These are phyloP conservation scores for Ophiostoma angusticollis DNA, from an alignment of 2,329 filamentous ascomycete genomes.

Conservation along the genomic window DNA sequence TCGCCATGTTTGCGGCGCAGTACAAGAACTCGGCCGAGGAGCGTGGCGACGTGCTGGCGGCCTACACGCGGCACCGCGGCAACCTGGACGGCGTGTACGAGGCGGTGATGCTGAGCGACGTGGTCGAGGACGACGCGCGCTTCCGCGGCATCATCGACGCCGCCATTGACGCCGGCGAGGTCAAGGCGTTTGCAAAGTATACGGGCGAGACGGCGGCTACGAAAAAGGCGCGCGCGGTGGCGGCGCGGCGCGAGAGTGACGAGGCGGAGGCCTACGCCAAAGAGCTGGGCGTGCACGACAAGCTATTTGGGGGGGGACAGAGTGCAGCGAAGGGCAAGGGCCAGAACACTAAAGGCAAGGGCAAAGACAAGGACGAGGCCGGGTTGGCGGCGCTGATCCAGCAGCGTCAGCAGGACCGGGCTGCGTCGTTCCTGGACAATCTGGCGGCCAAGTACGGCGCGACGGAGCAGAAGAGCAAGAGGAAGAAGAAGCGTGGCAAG, in stretches of 20 bases:
- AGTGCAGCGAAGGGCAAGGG: conserved; percentile 29
- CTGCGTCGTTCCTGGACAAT: conserved; percentile 51
- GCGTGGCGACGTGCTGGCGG: conserved; percentile 58
- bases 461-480: conserved; percentile 31
- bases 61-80: conserved; percentile 62
- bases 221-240: conserved; percentile 43
- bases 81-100: conserved; percentile 69
- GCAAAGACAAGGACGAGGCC: conserved; percentile 23
- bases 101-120: conserved; percentile 73
- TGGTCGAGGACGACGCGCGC: conserved; percentile 70
- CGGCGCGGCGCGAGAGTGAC: conserved; percentile 51
- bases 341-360: conserved; percentile 14
- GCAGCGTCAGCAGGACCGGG: conserved; percentile 52
- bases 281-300: conserved; percentile 61
- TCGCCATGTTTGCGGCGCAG: conserved; percentile 59
- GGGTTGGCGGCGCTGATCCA: conserved; percentile 49
- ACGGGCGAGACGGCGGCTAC: conserved; percentile 58
- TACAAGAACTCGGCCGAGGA: conserved; percentile 88
- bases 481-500: conserved; percentile 32
- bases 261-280: conserved; percentile 67
- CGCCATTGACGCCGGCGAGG: conserved; percentile 59
- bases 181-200: conserved; percentile 56
- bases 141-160: conserved; percentile 71
- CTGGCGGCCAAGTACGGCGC: conserved; percentile 65
- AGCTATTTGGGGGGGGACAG: conserved; percentile 43